Conservation (phyloP, 495 filamentous ascomycete species). For the Trichocladium uniseriatum region DNA sequence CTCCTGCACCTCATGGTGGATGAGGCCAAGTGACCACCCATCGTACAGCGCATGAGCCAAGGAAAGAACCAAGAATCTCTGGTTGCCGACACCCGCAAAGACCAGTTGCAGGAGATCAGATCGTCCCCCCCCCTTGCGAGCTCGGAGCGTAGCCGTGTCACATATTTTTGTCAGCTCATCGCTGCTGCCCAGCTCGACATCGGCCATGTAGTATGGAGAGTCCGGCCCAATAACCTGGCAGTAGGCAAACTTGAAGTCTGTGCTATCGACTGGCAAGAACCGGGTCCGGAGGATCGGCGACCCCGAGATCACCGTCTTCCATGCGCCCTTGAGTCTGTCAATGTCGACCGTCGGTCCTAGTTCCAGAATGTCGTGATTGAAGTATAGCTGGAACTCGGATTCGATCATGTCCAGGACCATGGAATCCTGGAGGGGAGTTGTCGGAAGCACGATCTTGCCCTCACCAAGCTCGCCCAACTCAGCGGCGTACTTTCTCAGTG, state of each 20-base stretch:
- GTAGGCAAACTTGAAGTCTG: conserved; percentile 45
- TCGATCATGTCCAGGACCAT: conserved; percentile 69
- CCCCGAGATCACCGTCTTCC: conserved; percentile 44
- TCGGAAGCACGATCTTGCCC: conserved; percentile 48
- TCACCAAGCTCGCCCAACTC: conserved; percentile 9
- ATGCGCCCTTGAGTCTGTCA: conserved; percentile 47
- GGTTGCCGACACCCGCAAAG: conserved; percentile 26
- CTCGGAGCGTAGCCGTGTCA: conserved; percentile 22
- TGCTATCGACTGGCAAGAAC: conserved; percentile 55
- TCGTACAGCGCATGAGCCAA: conserved; percentile 76
- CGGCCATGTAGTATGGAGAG: conserved; percentile 7
- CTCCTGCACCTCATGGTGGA: conserved; percentile 55
- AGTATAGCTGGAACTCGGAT: conserved; percentile 60
- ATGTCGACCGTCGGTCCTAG: conserved; percentile 43
- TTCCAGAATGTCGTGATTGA: conserved; percentile 65
- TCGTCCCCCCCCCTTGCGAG: conserved; percentile 15
- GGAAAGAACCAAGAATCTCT: conserved; percentile 51
- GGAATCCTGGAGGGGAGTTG: conserved; percentile 70
- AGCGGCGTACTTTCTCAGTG: background rate
- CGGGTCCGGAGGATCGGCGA: conserved; percentile 66
- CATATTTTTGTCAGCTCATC: conserved; percentile 21
- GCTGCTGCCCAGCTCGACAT: conserved; percentile 12
- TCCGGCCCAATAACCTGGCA: conserved; percentile 52
- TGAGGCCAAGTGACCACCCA: conserved; percentile 57
- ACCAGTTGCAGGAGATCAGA: conserved; percentile 36